phyloP scores from a whole-genome alignment of 1,284 basidiomycete species.

The Mycocalia duriaeana region DNA sequence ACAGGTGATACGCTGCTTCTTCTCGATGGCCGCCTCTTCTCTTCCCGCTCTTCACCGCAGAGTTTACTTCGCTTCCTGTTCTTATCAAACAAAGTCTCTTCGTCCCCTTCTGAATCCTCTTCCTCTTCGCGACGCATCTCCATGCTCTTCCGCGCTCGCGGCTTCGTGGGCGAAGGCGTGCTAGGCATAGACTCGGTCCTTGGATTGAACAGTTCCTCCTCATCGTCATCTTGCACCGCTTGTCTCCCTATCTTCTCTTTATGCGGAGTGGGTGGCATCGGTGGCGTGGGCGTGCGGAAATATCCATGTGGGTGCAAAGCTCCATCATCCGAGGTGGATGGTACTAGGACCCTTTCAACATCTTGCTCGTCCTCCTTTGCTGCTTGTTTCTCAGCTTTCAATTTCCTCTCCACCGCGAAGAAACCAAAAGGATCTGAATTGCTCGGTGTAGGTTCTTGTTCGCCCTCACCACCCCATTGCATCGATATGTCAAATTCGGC shows the following conservation, averaged over 20 bases:
- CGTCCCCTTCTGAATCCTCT: constrained; percentile 7
- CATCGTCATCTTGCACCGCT: background rate
- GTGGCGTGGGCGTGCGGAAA: constrained; percentile 17
- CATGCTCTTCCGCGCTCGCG: constrained; percentile 5
- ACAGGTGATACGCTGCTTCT: constrained; percentile 9
- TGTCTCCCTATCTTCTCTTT: constrained; percentile 20
- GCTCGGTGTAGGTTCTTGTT: constrained; percentile 8
- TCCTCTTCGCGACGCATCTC: constrained; percentile 2
- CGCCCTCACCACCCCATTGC: background rate
- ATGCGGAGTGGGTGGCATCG: constrained; percentile 29
- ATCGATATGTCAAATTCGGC: constrained; percentile 13
- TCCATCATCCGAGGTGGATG: constrained; percentile 1
- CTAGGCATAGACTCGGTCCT: constrained; percentile 25
- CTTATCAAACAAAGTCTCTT: too few species aligned
- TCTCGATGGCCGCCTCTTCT: constrained; percentile 8
- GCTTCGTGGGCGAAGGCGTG: constrained; percentile 29
- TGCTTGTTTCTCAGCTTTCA: constrained; percentile 29
- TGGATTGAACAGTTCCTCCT: constrained; percentile 18
- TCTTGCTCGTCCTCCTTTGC: constrained; percentile 5
- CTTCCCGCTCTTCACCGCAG: constrained; percentile 13
- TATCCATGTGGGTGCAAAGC: constrained; percentile 10
- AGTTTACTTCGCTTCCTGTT: constrained; percentile 2
- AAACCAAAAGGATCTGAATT: constrained; percentile 41
- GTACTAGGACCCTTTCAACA: constrained; percentile 4
- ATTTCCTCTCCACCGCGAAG: constrained; percentile 35